A percentile compares a stretch with the other conserved stretches of the same genome.
These are phyloP conservation scores for Avena atlantica DNA, from an alignment of 176 grass and related monocot species.

Conservation along the genomic window DNA sequence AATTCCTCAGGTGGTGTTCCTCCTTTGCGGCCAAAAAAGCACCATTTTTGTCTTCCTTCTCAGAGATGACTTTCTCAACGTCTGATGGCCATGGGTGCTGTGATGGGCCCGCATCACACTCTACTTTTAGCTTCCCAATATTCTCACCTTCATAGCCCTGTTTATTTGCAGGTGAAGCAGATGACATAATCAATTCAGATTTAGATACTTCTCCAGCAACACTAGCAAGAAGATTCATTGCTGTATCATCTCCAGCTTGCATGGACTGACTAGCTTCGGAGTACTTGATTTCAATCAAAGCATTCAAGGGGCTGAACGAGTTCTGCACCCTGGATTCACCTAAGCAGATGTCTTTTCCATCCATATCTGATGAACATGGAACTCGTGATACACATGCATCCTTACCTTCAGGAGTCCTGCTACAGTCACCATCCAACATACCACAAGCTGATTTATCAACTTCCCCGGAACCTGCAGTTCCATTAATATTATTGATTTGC, in stretches of 20 bases:
- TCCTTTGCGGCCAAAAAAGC: slow-evolving; percentile 33
- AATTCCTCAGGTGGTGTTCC: neutral
- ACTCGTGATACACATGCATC: slow-evolving; percentile 50
- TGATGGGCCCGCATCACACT: slow-evolving; percentile 42
- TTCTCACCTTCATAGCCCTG: slow-evolving; percentile 44
- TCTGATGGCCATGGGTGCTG: slow-evolving; percentile 46
- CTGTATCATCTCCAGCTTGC: slow-evolving; percentile 72
- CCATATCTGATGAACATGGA: slow-evolving; percentile 49
- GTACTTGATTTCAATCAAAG: slow-evolving; percentile 89
- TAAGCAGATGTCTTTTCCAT: slow-evolving; percentile 55
- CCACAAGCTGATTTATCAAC: slow-evolving; percentile 61
- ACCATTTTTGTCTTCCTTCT: slow-evolving; percentile 47
- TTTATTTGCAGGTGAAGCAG: slow-evolving; percentile 54
- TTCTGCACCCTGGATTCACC: slow-evolving; percentile 50
- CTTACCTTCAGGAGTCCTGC: slow-evolving; percentile 52
- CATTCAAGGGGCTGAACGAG: slow-evolving; percentile 89
- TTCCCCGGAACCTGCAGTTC: slow-evolving; percentile 53
- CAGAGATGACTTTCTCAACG: slow-evolving; percentile 41
- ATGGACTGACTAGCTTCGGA: slow-evolving; percentile 65
- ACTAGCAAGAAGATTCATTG: slow-evolving; percentile 96
- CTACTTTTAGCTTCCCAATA: slow-evolving; percentile 47
- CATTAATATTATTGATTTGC: slow-evolving; percentile 72
- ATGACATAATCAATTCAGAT: slow-evolving; percentile 68
- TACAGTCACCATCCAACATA: slow-evolving; percentile 60
- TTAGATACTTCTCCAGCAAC: slow-evolving; percentile 94